phyloP scores from a whole-genome alignment of 345 rosid species.

The Raphanus sativus region DNA sequence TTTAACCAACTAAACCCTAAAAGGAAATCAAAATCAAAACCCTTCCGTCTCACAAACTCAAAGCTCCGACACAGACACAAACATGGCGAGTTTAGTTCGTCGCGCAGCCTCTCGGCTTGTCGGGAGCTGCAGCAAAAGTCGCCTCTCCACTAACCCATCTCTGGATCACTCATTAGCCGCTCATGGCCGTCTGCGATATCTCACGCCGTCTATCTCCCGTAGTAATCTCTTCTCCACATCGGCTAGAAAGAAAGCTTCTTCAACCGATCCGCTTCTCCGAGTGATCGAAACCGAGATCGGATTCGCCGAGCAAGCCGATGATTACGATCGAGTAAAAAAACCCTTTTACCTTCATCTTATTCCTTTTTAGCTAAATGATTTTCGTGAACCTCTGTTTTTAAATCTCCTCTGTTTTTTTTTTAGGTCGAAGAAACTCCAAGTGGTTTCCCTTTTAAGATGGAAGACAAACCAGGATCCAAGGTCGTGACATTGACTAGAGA shows the following conservation, averaged over 20 bases:
- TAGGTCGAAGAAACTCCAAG: constrained; percentile 62
- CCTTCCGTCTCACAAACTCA: not conserved
- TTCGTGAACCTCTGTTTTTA: not conserved
- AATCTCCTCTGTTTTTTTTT: constrained; percentile 28
- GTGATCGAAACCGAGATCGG: constrained; percentile 66
- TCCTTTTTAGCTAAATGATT: not conserved
- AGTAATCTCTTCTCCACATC: constrained; percentile 43
- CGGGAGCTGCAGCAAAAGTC: constrained; percentile 38
- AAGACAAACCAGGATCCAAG: constrained; percentile 68
- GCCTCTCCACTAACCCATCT: constrained; percentile 36
- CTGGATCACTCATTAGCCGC: constrained; percentile 16
- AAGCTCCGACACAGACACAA: not conserved
- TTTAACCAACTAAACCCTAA: constrained; percentile 16
- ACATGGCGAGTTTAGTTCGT: constrained; percentile 38
- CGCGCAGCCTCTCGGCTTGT: constrained; percentile 44
- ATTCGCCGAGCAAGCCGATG: constrained; percentile 61
- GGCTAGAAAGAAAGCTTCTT: constrained; percentile 33
- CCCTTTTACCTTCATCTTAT: not conserved
- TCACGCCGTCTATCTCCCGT: constrained; percentile 23
- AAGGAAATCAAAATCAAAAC: not conserved
- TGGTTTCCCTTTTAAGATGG: constrained; percentile 77
- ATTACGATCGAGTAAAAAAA: constrained; percentile 46
- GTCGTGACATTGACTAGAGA: constrained; percentile 60
- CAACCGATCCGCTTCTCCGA: constrained; percentile 61
- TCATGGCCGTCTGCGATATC: not conserved